Percentiles rank a stretch among this genome's conserved stretches.
phyloP scores from a whole-genome alignment of 768 basidiomycete species.

The Amanita jacksonii region DNA sequence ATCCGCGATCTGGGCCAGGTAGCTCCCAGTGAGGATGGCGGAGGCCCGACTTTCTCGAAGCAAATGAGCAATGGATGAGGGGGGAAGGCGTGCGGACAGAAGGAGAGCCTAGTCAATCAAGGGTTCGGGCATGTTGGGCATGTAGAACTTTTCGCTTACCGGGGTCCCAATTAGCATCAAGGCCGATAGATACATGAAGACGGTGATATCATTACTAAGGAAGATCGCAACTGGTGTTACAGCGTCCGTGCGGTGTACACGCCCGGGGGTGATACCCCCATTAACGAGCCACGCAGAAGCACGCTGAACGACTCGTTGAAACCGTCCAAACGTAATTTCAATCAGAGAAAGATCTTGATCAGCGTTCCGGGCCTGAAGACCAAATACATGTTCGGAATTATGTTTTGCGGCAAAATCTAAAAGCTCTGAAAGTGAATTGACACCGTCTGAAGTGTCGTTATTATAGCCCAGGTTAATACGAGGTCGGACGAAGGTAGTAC shows the following conservation, averaged over 20 bases:
- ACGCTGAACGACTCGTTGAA: constrained; percentile 22
- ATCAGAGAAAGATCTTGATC: constrained; percentile 15
- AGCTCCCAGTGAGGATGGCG: constrained; percentile 21
- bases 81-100: constrained; percentile 27
- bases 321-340: constrained; percentile 25
- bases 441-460: constrained; percentile 17
- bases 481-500: constrained; percentile 23
- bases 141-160: no score
- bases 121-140: no score
- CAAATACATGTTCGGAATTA: constrained; percentile 27
- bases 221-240: constrained; percentile 27
- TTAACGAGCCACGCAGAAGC: constrained; percentile 25
- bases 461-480: constrained; percentile 25
- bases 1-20: constrained; percentile 21
- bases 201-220: constrained; percentile 26
- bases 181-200: constrained; percentile 29
- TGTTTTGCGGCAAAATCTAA: constrained; percentile 25
- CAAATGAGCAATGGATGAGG: constrained; percentile 26
- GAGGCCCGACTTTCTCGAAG: constrained; percentile 22
- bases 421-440: constrained; percentile 27
- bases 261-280: constrained; percentile 18
- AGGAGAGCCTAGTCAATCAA: constrained; percentile 20
- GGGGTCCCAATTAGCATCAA: constrained; percentile 27
- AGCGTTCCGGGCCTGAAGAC: constrained; percentile 18
- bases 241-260: constrained; percentile 15